These are phyloP conservation scores for Heterococcus sp. DNA, from an alignment of 108 stramenopile species.

Conservation along the genomic window DNA sequence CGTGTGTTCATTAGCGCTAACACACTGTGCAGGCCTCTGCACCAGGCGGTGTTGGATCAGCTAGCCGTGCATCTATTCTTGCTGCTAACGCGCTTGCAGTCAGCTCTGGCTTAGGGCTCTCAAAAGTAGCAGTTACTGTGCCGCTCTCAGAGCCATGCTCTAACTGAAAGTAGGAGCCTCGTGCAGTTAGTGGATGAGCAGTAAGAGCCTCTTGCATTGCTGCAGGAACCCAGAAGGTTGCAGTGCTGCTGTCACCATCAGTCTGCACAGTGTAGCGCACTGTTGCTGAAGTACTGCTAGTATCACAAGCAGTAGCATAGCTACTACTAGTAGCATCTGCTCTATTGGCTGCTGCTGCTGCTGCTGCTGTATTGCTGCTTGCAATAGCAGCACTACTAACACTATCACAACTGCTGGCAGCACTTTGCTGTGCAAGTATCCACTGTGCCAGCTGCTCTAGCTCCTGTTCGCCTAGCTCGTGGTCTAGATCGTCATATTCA, in stretches of 20 bases:
- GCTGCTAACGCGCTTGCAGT: not conserved
- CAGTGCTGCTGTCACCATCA: not conserved
- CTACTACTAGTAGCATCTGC: not conserved
- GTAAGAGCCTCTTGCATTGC: not conserved
- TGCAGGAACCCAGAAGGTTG: not conserved
- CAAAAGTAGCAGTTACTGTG: not conserved
- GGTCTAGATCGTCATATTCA: not conserved
- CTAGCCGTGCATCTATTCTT: not conserved
- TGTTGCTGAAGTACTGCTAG: not conserved
- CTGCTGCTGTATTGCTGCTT: not conserved
- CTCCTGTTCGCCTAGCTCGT: not conserved
- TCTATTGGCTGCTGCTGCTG: not conserved
- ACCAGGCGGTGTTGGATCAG: not conserved
- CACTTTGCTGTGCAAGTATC: not conserved
- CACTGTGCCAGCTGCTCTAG: not conserved
- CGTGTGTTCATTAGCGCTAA: too few relatives aligned
- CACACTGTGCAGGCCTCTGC: not conserved
- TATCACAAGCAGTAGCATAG: too few relatives aligned
- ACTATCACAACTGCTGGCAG: too few relatives aligned
- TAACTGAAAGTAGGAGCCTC: not conserved
- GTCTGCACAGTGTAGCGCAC: not conserved
- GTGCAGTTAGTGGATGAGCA: not conserved
- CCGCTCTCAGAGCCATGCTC: not conserved
- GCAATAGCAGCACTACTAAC: not conserved
- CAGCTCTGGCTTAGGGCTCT: not conserved